Evolutionary conservation across 2,329 filamentous ascomycete species (phyloP), one percentile per base, ranked within the genome.

Genomic region (Corniculantispora saksenae): DNA sequence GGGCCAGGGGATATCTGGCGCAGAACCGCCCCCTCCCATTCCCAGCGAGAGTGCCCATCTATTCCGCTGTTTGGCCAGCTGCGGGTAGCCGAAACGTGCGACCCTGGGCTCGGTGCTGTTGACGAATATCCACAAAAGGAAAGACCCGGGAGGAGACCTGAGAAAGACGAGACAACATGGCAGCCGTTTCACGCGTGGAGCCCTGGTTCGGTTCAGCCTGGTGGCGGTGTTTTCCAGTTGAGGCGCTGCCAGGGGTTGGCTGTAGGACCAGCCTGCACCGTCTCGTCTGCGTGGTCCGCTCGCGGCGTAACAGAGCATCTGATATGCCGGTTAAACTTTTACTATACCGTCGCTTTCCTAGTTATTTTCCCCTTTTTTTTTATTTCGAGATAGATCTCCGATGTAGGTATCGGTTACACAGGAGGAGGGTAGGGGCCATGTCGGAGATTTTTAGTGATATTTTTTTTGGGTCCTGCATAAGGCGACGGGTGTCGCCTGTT

Each of bases 121-220:
- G 45, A 38, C 45, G 57, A 50, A 50, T 60, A 23, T 23, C 23
- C 38, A 23, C 35, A 29, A 2, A 38, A 19, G 40, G 19, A 38
- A 51, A 19, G 17, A 21, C 47, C 58, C 32, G 58, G 53, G 58
- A 43, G 38, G 17, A 13, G 38, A 43, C 38, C 38, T 43, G 38
- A 32, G 38, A 15, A 15, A 43, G 38, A n/a, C 38, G 38, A 43
- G 38, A 13, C 38, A 19, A 7, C 4, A 3, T 43, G 38, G 38
- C 12, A 13, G 25, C 59, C 60, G 60, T 62, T 62, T 62, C 60
- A 55, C 51, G 38, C 38, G 50, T 62, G 60, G 51, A 47, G 50
- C 40, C 59, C 38, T 38, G 35, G 27, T 15, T 45, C 47, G 8
- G 17, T 53, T 55, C 60, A 62, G 40, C 51, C 60, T 54, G 15